These are phyloP conservation scores for Penicillium sp. DNA, from an alignment of 2,329 filamentous ascomycete species.

Conservation along the genomic window DNA sequence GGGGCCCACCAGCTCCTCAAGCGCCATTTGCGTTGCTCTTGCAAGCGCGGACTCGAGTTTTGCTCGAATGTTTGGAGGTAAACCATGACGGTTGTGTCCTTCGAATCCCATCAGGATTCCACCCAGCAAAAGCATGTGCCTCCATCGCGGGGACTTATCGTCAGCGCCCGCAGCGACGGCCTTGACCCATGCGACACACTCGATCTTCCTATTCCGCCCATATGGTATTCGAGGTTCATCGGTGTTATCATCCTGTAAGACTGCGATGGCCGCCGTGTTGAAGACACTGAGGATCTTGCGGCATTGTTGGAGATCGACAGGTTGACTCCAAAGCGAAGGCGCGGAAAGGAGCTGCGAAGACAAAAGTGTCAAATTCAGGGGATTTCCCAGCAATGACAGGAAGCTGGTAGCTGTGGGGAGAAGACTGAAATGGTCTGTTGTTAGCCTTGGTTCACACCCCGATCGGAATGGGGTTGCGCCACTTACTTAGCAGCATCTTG, in stretches of 20 bases:
- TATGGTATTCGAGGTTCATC: slow-evolving; percentile 36
- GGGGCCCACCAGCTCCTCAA: slow-evolving; percentile 55
- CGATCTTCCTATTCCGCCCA: slow-evolving; percentile 49
- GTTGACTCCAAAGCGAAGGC: slow-evolving; percentile 56
- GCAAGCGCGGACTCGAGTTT: slow-evolving; percentile 71
- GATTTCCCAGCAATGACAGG: slow-evolving; percentile 54
- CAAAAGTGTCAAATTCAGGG: slow-evolving; percentile 58
- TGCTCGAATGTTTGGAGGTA: slow-evolving; percentile 60
- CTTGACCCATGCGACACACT: slow-evolving; percentile 56
- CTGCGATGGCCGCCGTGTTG: slow-evolving; percentile 56
- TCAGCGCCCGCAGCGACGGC: slow-evolving; percentile 59
- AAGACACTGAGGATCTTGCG: slow-evolving; percentile 59
- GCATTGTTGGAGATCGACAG: slow-evolving; percentile 53
- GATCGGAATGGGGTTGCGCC: slow-evolving; percentile 2
- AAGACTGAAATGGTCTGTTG: slow-evolving; percentile 36
- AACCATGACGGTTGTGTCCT: slow-evolving; percentile 57
- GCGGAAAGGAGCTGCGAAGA: slow-evolving; percentile 58
- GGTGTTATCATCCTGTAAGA: slow-evolving; percentile 47
- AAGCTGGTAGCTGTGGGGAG: slow-evolving; percentile 52
- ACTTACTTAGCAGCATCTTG: slow-evolving; percentile 58
- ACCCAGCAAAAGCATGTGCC: slow-evolving; percentile 75
- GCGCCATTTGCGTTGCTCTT: slow-evolving; percentile 69
- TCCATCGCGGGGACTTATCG: slow-evolving; percentile 66
- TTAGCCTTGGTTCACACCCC: slow-evolving; percentile 17
- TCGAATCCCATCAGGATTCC: slow-evolving; percentile 76